Evolutionary conservation across 371 early-diverging fungal species (phyloP).

Genomic region (Synchytrium microbalum): DNA sequence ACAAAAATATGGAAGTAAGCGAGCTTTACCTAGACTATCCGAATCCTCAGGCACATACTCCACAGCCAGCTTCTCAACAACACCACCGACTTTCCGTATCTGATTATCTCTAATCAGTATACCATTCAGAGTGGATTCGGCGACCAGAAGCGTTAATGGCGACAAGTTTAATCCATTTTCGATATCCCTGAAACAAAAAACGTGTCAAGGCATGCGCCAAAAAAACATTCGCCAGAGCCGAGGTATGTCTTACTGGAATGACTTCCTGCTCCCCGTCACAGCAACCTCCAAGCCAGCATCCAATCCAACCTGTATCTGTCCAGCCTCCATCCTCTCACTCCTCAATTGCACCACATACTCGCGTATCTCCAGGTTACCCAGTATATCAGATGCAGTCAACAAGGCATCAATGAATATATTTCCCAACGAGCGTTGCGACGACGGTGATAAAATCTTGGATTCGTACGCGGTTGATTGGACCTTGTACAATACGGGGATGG

Average conservation of each 20-base stretch:
- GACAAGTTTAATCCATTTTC: background rate
- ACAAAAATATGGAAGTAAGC: too few relatives aligned
- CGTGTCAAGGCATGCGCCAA: too few relatives aligned
- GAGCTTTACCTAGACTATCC: too few relatives aligned
- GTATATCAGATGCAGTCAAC: conserved; percentile 30
- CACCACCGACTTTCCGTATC: background rate
- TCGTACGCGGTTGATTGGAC: conserved; percentile 17
- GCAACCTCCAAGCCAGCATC: background rate
- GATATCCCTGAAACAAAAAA: background rate
- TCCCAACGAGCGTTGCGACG: conserved; percentile 49
- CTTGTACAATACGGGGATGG: conserved; percentile 40
- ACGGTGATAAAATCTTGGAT: conserved; percentile 25
- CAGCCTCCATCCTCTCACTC: conserved; percentile 8
- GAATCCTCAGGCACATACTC: background rate
- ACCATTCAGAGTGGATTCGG: background rate
- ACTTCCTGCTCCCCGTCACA: background rate
- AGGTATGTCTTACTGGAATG: background rate
- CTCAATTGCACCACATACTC: conserved; percentile 18
- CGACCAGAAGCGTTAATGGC: background rate
- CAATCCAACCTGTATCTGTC: conserved; percentile 1
- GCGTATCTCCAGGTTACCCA: conserved; percentile 24
- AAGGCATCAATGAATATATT: conserved; percentile 51
- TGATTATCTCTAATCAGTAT: background rate
- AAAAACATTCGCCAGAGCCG: too few relatives aligned
- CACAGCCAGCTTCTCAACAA: background rate